Conservation (phyloP, 495 filamentous ascomycete genomes). For the Halenospora varia region DNA sequence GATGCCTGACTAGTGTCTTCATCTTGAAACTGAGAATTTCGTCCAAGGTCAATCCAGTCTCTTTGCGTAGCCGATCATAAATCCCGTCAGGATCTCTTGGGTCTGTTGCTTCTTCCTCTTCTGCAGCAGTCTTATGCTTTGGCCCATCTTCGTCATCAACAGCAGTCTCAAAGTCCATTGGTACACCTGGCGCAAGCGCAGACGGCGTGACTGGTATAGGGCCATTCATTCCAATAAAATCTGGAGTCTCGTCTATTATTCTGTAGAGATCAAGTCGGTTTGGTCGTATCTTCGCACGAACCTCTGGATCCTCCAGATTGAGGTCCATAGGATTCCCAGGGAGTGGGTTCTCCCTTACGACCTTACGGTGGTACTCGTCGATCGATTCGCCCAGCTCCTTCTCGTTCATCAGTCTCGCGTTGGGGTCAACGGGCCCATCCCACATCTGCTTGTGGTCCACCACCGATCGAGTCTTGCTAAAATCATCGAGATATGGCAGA, state of each 20-base stretch:
- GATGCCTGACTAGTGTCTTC: conserved; percentile 66
- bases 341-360: conserved; percentile 10
- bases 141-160: not conserved
- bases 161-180: not conserved
- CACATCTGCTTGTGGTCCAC: conserved; percentile 53
- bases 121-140: no score
- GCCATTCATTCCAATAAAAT: conserved; percentile 18
- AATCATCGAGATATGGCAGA: conserved; percentile 81
- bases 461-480: conserved; percentile 68
- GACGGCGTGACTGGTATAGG: conserved; percentile 12
- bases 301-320: conserved; percentile 37
- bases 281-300: conserved; percentile 14
- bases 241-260: not conserved
- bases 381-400: conserved; percentile 3
- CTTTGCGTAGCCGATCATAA: conserved; percentile 50
- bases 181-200: conserved; percentile 9
- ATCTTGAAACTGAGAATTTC: conserved; percentile 51
- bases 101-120: conserved; percentile 41
- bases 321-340: conserved; percentile 31
- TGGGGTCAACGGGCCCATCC: conserved; percentile 44
- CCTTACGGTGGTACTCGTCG: not conserved
- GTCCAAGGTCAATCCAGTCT: conserved; percentile 59
- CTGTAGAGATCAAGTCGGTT: conserved; percentile 8
- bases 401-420: conserved; percentile 54
- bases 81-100: conserved; percentile 42